Conservation (phyloP, 768 basidiomycete genomes). For the Pleurotus salmoneostramineus region DNA sequence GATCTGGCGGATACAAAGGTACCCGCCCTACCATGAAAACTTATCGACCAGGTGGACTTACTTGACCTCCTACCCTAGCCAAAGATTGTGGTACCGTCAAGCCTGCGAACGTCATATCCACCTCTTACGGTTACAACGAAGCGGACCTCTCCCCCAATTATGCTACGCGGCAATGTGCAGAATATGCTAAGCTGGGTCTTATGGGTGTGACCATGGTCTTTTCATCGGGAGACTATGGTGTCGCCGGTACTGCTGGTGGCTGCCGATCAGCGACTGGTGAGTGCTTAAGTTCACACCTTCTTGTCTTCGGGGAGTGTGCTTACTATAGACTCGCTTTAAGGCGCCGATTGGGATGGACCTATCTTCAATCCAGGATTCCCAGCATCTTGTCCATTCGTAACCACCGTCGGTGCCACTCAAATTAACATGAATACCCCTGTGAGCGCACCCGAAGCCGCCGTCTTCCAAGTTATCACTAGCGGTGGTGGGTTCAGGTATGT, state of each 20-base stretch:
- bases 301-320: too few species aligned
- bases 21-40: neutral
- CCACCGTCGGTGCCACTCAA: constrained; percentile 41
- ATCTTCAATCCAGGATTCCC: constrained; percentile 36
- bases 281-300: neutral
- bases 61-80: constrained; percentile 5
- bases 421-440: constrained; percentile 24
- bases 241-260: constrained; percentile 30
- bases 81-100: constrained; percentile 34
- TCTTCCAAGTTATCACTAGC: constrained; percentile 29
- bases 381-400: constrained; percentile 26
- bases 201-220: constrained; percentile 59
- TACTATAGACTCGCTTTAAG: neutral
- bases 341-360: neutral
- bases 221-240: constrained; percentile 58
- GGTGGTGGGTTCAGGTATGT: constrained; percentile 28
- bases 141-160: constrained; percentile 32
- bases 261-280: constrained; percentile 41
- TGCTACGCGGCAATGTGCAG: constrained; percentile 39
- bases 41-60: neutral
- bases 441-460: constrained; percentile 28
- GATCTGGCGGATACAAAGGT: constrained; percentile 28
- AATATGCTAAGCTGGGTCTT: constrained; percentile 53
- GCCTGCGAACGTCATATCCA: constrained; percentile 39
- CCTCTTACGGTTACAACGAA: constrained; percentile 42